Conservation (phyloP, 2,329 filamentous ascomycete genomes). For the Hypoxylon sp. region DNA sequence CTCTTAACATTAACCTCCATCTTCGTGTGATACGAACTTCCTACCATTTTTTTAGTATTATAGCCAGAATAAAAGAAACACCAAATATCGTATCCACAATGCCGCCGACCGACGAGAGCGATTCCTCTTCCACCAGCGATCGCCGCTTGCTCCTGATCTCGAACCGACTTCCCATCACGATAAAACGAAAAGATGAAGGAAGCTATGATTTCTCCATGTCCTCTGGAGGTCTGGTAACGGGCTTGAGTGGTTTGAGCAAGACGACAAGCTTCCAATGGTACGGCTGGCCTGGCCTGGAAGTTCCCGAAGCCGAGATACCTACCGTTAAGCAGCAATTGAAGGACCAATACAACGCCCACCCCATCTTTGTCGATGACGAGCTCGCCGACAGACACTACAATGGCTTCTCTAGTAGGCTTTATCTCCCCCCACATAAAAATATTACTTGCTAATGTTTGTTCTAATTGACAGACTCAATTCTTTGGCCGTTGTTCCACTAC, state of each 20-base stretch:
- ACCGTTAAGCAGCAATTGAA: conserved; percentile 80
- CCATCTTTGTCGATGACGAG: conserved; percentile 93
- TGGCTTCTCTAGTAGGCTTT: conserved; percentile 85
- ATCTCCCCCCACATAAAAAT: conserved; percentile 6
- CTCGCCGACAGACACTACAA: conserved; percentile 97
- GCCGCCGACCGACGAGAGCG: conserved; percentile 37
- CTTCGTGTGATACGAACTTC: too few relatives aligned
- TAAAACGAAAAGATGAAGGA: conserved; percentile 91
- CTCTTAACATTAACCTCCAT: too few relatives aligned
- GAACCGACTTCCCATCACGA: conserved; percentile 94
- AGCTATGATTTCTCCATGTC: conserved; percentile 96
- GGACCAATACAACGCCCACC: conserved; percentile 87
- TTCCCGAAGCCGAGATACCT: conserved; percentile 82
- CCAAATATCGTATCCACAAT: too few relatives aligned
- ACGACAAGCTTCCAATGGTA: conserved; percentile 98
- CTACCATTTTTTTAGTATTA: too few relatives aligned
- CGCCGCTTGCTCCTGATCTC: conserved; percentile 80
- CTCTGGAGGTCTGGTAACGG: conserved; percentile 93
- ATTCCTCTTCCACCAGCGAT: conserved; percentile 38
- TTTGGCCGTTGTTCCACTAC: conserved; percentile 99
- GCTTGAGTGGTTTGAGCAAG: conserved; percentile 89
- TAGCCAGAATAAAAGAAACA: too few relatives aligned
- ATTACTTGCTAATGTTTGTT: conserved; percentile 10
- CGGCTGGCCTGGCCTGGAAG: conserved; percentile 93
- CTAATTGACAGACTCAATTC: conserved; percentile 77